Evolutionary conservation across 2,329 filamentous ascomycete species (phyloP), one percentile per base, ranked within the genome.

Genomic region (Xenosphaeropsis pyriputrescens): DNA sequence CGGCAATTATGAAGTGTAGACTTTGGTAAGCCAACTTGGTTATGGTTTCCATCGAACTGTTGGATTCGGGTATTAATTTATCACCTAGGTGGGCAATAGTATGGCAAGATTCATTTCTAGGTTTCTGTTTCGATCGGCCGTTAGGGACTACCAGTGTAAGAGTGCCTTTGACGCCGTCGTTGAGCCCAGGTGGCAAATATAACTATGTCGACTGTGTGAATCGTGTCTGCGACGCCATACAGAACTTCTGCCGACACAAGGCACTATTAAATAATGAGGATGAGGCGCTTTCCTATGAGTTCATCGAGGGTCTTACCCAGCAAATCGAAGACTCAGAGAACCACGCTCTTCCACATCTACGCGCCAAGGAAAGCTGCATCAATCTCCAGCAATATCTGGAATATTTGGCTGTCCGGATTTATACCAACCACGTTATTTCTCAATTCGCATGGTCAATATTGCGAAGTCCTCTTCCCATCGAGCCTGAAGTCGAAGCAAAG

Each of bases 101-200:
- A 11, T 37, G 35, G 35, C 35, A 37, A 19, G 35, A 37, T 18
- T 16, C 29, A 31, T 29, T 17, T 16, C 17, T 37, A 37, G 30
- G 22, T 29, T 31, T 37, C 16, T 37, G 35, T 16, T 37, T 29
- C 29, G 35, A 16, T 13, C 35, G 29, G 12, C 35, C 35, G 18
- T 29, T 16, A 17, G 35, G 35, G 16, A 37, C 18, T 11, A 13
- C 30, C 6, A 29, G 22, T 2, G 35, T 31, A 6, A 37, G 17
- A 12, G 35, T 26, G 3, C 22, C 35, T 5, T 29, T n/a, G 14
- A 22, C 29, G 17, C 35, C 35, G 5, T 15, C 16, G 7, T 37
- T 37, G 35, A 29, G 30, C 16, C 22, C 35, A 31, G 30, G 31
- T 32, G 35, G 35, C 26, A 19, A 29, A 17, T 37, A 37, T 29